phyloP scores from a whole-genome alignment of 306 rosid species.

The Fragaria ananassa region DNA sequence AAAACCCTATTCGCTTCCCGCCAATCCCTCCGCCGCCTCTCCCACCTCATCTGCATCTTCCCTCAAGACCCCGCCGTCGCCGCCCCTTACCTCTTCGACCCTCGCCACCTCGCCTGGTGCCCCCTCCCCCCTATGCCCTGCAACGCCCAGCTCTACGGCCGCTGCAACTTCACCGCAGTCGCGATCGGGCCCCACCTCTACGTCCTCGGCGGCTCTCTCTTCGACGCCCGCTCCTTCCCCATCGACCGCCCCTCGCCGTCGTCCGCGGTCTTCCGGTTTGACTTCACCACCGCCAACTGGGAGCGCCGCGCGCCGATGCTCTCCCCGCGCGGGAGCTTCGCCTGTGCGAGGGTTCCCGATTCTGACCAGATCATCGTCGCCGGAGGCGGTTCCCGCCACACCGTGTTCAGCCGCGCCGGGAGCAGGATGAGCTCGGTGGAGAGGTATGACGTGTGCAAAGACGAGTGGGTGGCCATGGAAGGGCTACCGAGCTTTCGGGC shows the following conservation, averaged over 20 bases:
- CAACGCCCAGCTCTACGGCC: conserved; percentile 69
- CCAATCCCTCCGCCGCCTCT: conserved; percentile 27
- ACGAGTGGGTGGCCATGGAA: conserved; percentile 70
- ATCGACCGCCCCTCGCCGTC: conserved; percentile 72
- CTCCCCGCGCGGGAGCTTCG: conserved; percentile 82
- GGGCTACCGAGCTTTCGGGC: conserved; percentile 69
- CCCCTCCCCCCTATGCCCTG: conserved; percentile 78
- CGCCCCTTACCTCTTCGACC: conserved; percentile 74
- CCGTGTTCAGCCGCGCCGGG: conserved; percentile 66
- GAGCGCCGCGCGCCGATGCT: conserved; percentile 59
- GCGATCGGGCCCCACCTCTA: conserved; percentile 53
- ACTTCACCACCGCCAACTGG: conserved; percentile 47
- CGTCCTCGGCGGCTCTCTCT: conserved; percentile 77
- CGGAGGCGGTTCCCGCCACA: conserved; percentile 82
- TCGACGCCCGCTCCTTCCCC: conserved; percentile 87
- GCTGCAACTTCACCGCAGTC: conserved; percentile 75
- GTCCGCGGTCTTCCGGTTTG: conserved; percentile 50
- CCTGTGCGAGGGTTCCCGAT: conserved; percentile 42
- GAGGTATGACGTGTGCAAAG: conserved; percentile 52
- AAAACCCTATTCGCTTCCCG: conserved; percentile 45
- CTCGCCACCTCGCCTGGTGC: conserved; percentile 57
- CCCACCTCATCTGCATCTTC: conserved; percentile 69
- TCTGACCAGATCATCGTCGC: conserved; percentile 57
- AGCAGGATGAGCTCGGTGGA: conserved; percentile 65
- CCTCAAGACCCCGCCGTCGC: conserved; percentile 65